Conservation (phyloP, 2,329 filamentous ascomycete species). For the Fusarium xyrophilum region DNA sequence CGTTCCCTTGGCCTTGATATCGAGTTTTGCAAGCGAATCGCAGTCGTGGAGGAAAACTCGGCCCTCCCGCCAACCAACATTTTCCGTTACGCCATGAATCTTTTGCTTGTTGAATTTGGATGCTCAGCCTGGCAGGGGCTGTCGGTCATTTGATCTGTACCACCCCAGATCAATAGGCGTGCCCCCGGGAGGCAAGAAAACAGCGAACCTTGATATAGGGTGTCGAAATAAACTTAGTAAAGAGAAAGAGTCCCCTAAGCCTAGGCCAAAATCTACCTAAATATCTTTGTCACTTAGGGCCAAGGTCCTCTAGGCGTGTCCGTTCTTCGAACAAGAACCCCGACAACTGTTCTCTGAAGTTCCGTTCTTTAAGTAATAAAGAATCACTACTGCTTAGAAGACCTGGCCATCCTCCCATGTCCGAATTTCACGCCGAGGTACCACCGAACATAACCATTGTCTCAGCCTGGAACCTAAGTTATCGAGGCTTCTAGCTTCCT, state of each 20-base stretch:
- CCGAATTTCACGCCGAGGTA: background rate
- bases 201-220: too few species aligned
- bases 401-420: background rate
- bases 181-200: too few species aligned
- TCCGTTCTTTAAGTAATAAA: background rate
- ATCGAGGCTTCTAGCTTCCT: background rate
- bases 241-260: too few species aligned
- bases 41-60: background rate
- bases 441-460: background rate
- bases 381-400: background rate
- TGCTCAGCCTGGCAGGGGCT: slow-evolving; percentile 20
- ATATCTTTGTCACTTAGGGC: too few species aligned
- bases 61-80: background rate
- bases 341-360: background rate
- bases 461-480: background rate
- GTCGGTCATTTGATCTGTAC: slow-evolving; percentile 28
- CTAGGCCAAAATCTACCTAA: too few species aligned
- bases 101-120: background rate
- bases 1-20: background rate
- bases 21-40: too few species aligned
- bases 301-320: too few species aligned
- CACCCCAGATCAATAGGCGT: too few species aligned
- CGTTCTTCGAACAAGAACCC: too few species aligned
- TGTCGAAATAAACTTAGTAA: too few species aligned
- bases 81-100: background rate